These are phyloP conservation scores for Parastagonospora nodorum DNA, from an alignment of 2,329 filamentous ascomycete genomes.

Conservation along the genomic window DNA sequence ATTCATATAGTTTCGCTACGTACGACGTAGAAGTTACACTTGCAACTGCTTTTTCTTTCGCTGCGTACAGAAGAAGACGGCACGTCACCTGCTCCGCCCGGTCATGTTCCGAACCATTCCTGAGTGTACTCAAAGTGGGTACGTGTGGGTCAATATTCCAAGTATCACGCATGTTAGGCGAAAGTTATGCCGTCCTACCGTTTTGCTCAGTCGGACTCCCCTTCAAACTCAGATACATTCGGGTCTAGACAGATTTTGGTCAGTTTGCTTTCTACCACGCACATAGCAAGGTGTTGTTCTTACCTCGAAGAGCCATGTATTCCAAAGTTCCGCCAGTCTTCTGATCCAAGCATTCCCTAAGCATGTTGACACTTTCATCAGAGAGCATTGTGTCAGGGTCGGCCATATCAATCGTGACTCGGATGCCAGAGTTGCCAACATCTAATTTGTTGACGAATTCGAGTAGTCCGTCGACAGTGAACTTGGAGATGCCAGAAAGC, in stretches of 20 bases:
- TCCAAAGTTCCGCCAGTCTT: slow-evolving; percentile 52
- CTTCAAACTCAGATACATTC: slow-evolving; percentile 51
- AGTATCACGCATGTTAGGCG: too few species aligned
- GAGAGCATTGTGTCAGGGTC: slow-evolving; percentile 49
- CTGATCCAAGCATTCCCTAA: slow-evolving; percentile 45
- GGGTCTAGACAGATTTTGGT: slow-evolving; percentile 43
- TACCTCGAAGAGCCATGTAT: slow-evolving; percentile 52
- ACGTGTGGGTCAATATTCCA: too few species aligned
- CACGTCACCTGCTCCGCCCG: too few species aligned
- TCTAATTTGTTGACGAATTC: slow-evolving; percentile 50
- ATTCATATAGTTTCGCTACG: neutral
- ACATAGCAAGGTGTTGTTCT: slow-evolving; percentile 1
- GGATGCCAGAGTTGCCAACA: slow-evolving; percentile 49
- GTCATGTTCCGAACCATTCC: too few species aligned
- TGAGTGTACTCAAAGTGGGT: too few species aligned
- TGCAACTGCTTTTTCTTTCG: neutral
- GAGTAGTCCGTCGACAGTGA: slow-evolving; percentile 58
- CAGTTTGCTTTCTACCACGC: slow-evolving; percentile 1
- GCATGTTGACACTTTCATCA: slow-evolving; percentile 45
- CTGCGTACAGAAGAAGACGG: too few species aligned
- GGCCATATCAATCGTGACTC: slow-evolving; percentile 52
- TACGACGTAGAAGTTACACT: neutral
- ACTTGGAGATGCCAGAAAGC: slow-evolving; percentile 61
- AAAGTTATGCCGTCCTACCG: neutral
- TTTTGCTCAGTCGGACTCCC: slow-evolving; percentile 49